Percentiles rank a stretch among this genome's conserved stretches.
Evolutionary conservation across 495 filamentous ascomycete species (phyloP).

Genomic region (Trichoderma gamsii): DNA sequence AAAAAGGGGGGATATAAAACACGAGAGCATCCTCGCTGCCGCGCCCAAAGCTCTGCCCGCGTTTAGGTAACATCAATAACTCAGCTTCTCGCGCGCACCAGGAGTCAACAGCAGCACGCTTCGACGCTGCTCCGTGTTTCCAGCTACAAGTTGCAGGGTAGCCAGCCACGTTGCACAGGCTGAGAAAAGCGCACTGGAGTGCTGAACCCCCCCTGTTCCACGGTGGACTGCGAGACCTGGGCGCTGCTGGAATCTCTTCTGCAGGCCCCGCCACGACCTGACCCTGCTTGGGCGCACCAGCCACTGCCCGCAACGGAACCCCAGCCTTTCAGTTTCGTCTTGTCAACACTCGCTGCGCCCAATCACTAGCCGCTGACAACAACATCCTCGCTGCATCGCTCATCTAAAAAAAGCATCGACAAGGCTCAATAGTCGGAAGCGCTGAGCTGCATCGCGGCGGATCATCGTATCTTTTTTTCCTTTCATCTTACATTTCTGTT

Average conservation of each 20-base stretch:
- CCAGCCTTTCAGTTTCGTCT: constrained; percentile 12
- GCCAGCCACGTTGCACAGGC: not conserved
- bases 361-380: constrained; percentile 11
- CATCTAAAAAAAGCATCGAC: constrained; percentile 1
- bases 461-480: not conserved
- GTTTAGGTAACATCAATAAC: not conserved
- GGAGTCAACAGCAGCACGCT: too few species aligned
- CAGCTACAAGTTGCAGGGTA: not conserved
- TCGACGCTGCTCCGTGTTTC: too few species aligned
- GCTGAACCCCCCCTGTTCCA: not conserved
- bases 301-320: not conserved
- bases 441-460: not conserved
- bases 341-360: constrained; percentile 6
- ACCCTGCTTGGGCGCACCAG: not conserved
- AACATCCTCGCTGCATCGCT: not conserved
- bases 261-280: not conserved
- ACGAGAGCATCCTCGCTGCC: not conserved
- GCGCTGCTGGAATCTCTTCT: too few species aligned
- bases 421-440: not conserved
- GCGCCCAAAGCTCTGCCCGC: not conserved
- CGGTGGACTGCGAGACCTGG: too few species aligned
- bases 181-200: too few species aligned
- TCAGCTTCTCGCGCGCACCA: not conserved
- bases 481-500: not conserved
- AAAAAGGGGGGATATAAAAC: constrained; percentile 12